Evolutionary conservation across 805 yeast species (phyloP), one percentile per base, ranked within the genome.

Genomic region (Dipodascus albidus): DNA sequence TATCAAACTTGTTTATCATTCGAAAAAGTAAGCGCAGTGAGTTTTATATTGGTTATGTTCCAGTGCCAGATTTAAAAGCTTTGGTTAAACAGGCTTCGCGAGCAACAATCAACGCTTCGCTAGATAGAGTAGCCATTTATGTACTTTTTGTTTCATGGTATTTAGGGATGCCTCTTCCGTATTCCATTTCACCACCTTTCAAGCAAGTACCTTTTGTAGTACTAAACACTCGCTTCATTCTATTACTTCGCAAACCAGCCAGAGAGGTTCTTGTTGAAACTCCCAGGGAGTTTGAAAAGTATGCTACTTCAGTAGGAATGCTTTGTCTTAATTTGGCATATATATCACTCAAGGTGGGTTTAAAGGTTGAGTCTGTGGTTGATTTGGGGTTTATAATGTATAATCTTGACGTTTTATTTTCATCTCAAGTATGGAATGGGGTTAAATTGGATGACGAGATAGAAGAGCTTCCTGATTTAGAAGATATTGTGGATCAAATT

Each of bases 281-380:
- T 6, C 66, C 70, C 2, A 52, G 57, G 6, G 64, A 60, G 52
- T 67, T 67, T 55, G 62, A 62, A 50, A 49, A 48, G 49, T 66
- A 59, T 51, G 67, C 65, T 49, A 62, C 63, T 19, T 60, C 60
- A 17, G 54, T 66, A 48, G 65, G 67, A 2, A 67, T 67, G 70
- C 62, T 67, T 6, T 61, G 63, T 3, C 56, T 64, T 20, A 52
- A 65, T 53, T 55, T 64, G 17, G 63, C 65, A 9, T 56, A 54
- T 21, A 49, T 68, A 1, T 66, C 68, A 1, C 55, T 54, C 3
- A 58, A 58, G 20, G 56, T 60, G 9, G 69, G 68, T 3, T 8
- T 38, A 11, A 8, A 38, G 17, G 44, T 38, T 11, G 44, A 38
- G 44, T 38, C 44, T n/a, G 44, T 38, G 17, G 8, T 38, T 14